A percentile compares a stretch with the other conserved stretches of the same genome.
These are phyloP conservation scores for Kondoa subrosea DNA, from an alignment of 768 basidiomycete genomes.

Conservation along the genomic window DNA sequence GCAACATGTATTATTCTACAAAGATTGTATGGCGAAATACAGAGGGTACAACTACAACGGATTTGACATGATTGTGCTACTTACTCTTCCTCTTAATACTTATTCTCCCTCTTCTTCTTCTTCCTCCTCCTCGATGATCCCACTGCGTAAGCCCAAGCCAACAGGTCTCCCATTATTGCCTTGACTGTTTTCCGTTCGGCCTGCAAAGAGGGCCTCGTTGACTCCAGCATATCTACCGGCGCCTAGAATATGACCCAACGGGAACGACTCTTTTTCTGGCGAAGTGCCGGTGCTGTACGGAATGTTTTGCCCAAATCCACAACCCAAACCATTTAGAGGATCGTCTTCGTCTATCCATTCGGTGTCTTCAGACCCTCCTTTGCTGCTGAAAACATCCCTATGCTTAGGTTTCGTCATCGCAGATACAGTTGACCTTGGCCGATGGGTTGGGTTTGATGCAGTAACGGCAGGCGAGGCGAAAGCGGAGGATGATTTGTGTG, in stretches of 20 bases:
- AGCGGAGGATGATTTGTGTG: slow-evolving; percentile 25
- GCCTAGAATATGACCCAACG: slow-evolving; percentile 5
- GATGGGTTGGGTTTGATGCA: slow-evolving; percentile 1
- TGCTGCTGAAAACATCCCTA: slow-evolving; percentile 23
- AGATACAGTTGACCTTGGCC: neutral
- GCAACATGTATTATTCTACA: too few species aligned
- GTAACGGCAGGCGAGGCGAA: slow-evolving; percentile 25
- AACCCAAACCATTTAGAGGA: slow-evolving; percentile 17
- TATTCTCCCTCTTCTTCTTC: slow-evolving; percentile 25
- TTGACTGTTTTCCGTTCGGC: neutral
- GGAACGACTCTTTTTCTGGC: slow-evolving; percentile 4
- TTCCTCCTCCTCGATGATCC: slow-evolving; percentile 22
- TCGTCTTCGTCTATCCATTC: slow-evolving; percentile 20
- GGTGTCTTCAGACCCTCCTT: slow-evolving; percentile 7
- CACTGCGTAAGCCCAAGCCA: slow-evolving; percentile 3
- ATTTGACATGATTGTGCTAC: too few species aligned
- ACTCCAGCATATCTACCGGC: slow-evolving; percentile 21
- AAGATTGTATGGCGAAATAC: too few species aligned
- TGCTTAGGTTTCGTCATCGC: slow-evolving; percentile 15
- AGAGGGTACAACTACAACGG: too few species aligned
- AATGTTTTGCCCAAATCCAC: slow-evolving; percentile 23
- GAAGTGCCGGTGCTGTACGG: slow-evolving; percentile 5
- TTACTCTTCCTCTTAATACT: too few species aligned
- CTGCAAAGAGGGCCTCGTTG: neutral
- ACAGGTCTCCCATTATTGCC: neutral